phyloP scores from a whole-genome alignment of 768 basidiomycete genomes.

The Hericium erinaceus region DNA sequence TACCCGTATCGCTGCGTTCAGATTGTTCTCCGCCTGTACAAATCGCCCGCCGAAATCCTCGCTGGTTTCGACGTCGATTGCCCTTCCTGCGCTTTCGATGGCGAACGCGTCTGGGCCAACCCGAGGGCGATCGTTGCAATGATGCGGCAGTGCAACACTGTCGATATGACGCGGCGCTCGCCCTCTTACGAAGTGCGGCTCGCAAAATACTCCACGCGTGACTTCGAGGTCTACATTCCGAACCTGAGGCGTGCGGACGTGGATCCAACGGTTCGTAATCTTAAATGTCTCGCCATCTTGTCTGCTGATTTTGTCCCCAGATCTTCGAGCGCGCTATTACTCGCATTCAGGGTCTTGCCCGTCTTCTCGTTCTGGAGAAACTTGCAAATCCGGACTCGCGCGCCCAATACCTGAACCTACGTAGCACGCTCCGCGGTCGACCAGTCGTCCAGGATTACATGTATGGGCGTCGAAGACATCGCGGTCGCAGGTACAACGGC shows the following conservation, averaged over 20 bases:
- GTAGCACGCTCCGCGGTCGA: slow-evolving; percentile 42
- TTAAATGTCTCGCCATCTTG: background rate
- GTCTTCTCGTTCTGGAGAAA: slow-evolving; percentile 54
- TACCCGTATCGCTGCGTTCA: slow-evolving; percentile 62
- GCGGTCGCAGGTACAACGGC: slow-evolving; percentile 35
- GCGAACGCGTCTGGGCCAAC: slow-evolving; percentile 47
- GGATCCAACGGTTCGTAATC: slow-evolving; percentile 44
- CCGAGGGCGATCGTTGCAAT: slow-evolving; percentile 50
- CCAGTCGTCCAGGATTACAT: slow-evolving; percentile 22
- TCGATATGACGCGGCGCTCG: slow-evolving; percentile 53
- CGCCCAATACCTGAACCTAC: slow-evolving; percentile 35
- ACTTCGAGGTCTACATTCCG: slow-evolving; percentile 50
- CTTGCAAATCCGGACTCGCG: slow-evolving; percentile 37
- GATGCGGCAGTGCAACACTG: slow-evolving; percentile 60
- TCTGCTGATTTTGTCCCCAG: slow-evolving; percentile 19
- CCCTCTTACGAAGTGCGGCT: slow-evolving; percentile 58
- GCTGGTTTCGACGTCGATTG: slow-evolving; percentile 63
- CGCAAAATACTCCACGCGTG: slow-evolving; percentile 45
- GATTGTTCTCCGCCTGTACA: slow-evolving; percentile 55
- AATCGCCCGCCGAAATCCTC: slow-evolving; percentile 54
- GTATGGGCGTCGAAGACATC: slow-evolving; percentile 4
- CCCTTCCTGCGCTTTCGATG: slow-evolving; percentile 49
- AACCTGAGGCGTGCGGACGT: slow-evolving; percentile 38
- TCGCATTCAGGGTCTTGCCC: slow-evolving; percentile 49
- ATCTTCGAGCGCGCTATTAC: slow-evolving; percentile 53